phyloP scores from a whole-genome alignment of 2,329 filamentous ascomycete genomes.

The Aspergillus texensis region DNA sequence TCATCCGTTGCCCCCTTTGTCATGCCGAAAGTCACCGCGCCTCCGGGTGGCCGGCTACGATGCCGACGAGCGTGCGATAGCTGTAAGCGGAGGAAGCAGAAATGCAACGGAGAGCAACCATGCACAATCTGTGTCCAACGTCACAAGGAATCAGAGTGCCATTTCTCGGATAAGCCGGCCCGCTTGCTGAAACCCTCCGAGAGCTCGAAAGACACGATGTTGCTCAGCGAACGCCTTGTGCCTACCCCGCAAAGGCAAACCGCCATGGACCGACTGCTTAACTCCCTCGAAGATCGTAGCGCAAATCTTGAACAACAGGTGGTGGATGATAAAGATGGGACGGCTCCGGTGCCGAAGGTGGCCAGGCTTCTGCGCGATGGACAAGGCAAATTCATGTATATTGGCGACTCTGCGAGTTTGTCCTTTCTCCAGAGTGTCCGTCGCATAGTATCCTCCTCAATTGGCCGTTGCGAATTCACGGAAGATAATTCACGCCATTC shows the following conservation, averaged over 20 bases:
- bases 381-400: slow-evolving; percentile 57
- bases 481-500: slow-evolving; percentile 45
- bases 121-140: slow-evolving; percentile 53
- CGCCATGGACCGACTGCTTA: slow-evolving; percentile 38
- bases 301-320: slow-evolving; percentile 32
- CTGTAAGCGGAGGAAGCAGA: slow-evolving; percentile 54
- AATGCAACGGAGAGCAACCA: slow-evolving; percentile 55
- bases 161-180: slow-evolving; percentile 42
- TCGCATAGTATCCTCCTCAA: slow-evolving; percentile 51
- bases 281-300: slow-evolving; percentile 35
- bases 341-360: slow-evolving; percentile 39
- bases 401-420: slow-evolving; percentile 57
- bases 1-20: not conserved
- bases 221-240: slow-evolving; percentile 35
- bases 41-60: slow-evolving; percentile 35
- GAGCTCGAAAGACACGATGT: slow-evolving; percentile 33
- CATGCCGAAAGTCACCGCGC: slow-evolving; percentile 36
- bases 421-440: slow-evolving; percentile 57
- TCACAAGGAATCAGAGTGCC: slow-evolving; percentile 46
- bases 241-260: slow-evolving; percentile 35
- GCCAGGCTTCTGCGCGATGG: slow-evolving; percentile 54
- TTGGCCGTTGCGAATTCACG: slow-evolving; percentile 46
- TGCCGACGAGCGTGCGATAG: slow-evolving; percentile 47
- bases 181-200: slow-evolving; percentile 34
- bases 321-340: slow-evolving; percentile 36